A percentile compares a stretch with the other conserved stretches of the same genome.
These are phyloP conservation scores for Sutorius australiensis DNA, from an alignment of 768 basidiomycete genomes.

Conservation along the genomic window DNA sequence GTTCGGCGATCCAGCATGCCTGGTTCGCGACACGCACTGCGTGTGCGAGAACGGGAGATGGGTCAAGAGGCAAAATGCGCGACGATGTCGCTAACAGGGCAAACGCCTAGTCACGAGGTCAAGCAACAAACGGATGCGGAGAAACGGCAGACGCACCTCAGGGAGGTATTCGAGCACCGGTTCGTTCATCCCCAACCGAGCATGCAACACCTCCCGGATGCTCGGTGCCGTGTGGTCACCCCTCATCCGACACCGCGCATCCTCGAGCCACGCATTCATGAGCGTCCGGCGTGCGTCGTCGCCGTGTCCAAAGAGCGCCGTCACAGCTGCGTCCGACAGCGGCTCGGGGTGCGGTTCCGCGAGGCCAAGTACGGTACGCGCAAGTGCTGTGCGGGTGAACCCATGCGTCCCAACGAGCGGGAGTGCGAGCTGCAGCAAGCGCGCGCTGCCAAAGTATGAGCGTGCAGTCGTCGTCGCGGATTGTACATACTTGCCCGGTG, in stretches of 20 bases:
- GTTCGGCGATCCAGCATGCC: conserved; percentile 59
- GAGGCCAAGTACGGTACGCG: conserved; percentile 58
- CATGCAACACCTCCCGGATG: conserved; percentile 50
- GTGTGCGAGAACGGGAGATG: conserved; percentile 57
- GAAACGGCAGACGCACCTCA: conserved; percentile 45
- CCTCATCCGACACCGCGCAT: conserved; percentile 54
- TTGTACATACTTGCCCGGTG: conserved; percentile 15
- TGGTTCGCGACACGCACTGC: conserved; percentile 61
- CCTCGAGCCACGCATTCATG: conserved; percentile 70
- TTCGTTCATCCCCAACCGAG: conserved; percentile 62
- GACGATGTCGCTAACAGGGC: conserved; percentile 59
- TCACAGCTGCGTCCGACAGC: conserved; percentile 66
- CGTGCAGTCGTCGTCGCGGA: background rate
- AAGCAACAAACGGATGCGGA: background rate
- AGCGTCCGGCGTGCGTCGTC: conserved; percentile 62
- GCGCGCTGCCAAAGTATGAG: conserved; percentile 3
- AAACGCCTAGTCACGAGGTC: conserved; percentile 53
- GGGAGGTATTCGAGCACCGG: conserved; percentile 62
- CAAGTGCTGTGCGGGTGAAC: conserved; percentile 69
- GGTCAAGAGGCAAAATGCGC: conserved; percentile 51
- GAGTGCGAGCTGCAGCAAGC: conserved; percentile 57
- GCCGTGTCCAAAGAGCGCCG: conserved; percentile 69
- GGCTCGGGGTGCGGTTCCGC: conserved; percentile 50
- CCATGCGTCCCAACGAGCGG: conserved; percentile 65
- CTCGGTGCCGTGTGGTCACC: conserved; percentile 14